These are phyloP conservation scores for Eutrema japonicum DNA, from an alignment of 345 rosid genomes.

Conservation along the genomic window DNA sequence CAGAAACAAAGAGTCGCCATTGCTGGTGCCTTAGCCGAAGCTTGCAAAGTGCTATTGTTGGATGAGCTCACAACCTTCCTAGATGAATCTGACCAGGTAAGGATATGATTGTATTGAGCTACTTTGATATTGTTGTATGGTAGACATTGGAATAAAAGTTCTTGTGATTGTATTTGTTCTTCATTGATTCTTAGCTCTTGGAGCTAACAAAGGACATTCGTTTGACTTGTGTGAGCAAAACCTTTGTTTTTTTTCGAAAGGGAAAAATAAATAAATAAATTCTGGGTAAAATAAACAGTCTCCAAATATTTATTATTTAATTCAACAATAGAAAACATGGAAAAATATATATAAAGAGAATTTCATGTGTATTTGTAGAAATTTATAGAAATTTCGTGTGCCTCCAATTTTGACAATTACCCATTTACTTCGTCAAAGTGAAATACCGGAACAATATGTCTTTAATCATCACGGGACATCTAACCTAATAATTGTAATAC, in stretches of 20 bases:
- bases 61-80: conserved; percentile 96
- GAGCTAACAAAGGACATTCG: background rate
- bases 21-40: conserved; percentile 97
- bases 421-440: conserved; percentile 31
- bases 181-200: background rate
- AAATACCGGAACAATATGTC: background rate
- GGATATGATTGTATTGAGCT: conserved; percentile 13
- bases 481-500: background rate
- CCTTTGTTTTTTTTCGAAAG: background rate
- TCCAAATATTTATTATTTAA: background rate
- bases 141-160: conserved; percentile 17
- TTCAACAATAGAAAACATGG: background rate
- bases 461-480: conserved; percentile 5
- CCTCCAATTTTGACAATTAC: conserved; percentile 32
- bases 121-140: conserved; percentile 14
- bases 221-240: background rate
- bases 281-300: no score
- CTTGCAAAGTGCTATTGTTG: conserved; percentile 78
- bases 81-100: conserved; percentile 87
- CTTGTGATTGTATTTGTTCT: no score
- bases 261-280: background rate
- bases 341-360: background rate
- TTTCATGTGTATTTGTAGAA: background rate
- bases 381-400: conserved; percentile 2
- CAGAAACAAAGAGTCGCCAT: conserved; percentile 96